These are phyloP conservation scores for Aspergillus quadrilineatus DNA, from an alignment of 2,329 filamentous ascomycete genomes.

Conservation along the genomic window DNA sequence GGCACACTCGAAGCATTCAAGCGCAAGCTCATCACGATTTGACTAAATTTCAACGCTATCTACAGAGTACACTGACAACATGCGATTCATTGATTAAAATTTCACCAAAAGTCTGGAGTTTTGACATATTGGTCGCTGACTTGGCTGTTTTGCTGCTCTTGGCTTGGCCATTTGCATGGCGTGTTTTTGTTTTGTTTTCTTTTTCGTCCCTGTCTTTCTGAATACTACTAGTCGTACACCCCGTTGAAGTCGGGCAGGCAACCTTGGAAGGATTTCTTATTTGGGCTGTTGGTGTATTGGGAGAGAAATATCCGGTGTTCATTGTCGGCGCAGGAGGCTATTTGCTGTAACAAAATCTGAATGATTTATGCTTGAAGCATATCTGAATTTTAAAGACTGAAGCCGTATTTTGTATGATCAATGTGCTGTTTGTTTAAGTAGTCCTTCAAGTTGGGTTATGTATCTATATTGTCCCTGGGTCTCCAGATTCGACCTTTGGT, in stretches of 20 bases:
- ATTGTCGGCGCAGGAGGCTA: conserved; percentile 9
- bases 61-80: background rate
- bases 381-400: background rate
- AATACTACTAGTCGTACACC: background rate
- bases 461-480: background rate
- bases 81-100: background rate
- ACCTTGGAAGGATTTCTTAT: conserved; percentile 5
- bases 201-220: conserved; percentile 2
- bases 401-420: conserved; percentile 1
- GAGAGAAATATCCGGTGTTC: conserved; percentile 3
- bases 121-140: conserved; percentile 5
- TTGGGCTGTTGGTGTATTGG: conserved; percentile 13
- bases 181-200: background rate
- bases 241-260: conserved; percentile 1
- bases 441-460: background rate
- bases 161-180: background rate
- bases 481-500: background rate
- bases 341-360: conserved; percentile 1
- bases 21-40: conserved; percentile 19
- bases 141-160: conserved; percentile 8
- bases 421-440: background rate
- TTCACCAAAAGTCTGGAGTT: conserved; percentile 7
- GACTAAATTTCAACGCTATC: conserved; percentile 3
- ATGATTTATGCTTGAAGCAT: conserved; percentile 13
- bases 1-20: conserved; percentile 33